Percentiles rank a stretch among this genome's conserved stretches.
Conservation (phyloP, 1,284 basidiomycete species). For the Ganoderma leucocontextum region DNA sequence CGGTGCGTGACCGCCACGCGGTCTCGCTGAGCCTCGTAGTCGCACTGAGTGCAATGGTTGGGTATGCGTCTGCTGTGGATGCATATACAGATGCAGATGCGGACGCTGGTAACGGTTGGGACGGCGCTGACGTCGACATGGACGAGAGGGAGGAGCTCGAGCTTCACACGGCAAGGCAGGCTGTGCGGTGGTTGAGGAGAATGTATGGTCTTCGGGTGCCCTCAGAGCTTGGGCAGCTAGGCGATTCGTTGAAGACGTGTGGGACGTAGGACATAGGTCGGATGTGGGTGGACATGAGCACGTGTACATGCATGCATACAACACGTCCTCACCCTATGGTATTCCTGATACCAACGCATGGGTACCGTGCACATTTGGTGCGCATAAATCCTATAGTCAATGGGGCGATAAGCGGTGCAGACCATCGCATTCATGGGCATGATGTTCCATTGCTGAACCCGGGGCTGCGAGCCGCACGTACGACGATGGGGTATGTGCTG, state of each 20-base stretch:
- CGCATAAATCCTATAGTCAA: too few species aligned
- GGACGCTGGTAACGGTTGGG: neutral
- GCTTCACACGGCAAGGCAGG: slow-evolving; percentile 17
- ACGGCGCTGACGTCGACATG: neutral
- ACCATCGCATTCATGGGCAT: neutral
- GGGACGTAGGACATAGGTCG: neutral
- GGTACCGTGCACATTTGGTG: too few species aligned
- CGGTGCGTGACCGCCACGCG: slow-evolving; percentile 18
- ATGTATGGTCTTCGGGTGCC: slow-evolving; percentile 20
- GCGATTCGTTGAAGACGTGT: too few species aligned
- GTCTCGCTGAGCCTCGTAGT: slow-evolving; percentile 20
- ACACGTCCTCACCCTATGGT: neutral
- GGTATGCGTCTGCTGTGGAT: neutral
- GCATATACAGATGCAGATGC: neutral
- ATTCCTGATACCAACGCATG: too few species aligned
- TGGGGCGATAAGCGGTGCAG: neutral
- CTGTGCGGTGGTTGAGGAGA: slow-evolving; percentile 23
- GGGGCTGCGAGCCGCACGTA: neutral
- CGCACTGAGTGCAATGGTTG: slow-evolving; percentile 21
- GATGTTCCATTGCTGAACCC: neutral
- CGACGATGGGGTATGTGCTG: too few species aligned
- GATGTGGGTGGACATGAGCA: neutral
- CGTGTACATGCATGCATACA: neutral
- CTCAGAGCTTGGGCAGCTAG: neutral
- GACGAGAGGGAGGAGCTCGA: slow-evolving; percentile 12